Base-by-base conservation (phyloP, 257 asterid genomes). In the Voacanga thouarsii region DNA sequence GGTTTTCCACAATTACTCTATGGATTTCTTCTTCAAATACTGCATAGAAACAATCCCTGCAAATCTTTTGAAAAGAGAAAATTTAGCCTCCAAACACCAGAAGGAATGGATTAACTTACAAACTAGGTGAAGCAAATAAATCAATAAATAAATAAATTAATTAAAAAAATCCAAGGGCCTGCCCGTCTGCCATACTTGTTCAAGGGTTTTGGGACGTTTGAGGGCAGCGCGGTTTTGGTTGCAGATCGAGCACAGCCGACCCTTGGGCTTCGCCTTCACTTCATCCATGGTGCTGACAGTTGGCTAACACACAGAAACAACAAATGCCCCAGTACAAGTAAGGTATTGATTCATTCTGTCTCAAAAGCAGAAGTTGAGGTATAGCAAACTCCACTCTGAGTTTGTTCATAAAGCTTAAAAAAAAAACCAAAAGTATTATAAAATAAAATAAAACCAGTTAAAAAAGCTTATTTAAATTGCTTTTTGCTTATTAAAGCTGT, bases 21-120 rank as follows among this genome's bases (percentile, higher is more conserved):
- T 96, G 98, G 66, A 96, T 92, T 83, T 96, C 99, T 45, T 90
- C 96, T 80, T 96, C 99, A 76, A 96, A 94, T 37, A 88, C 96
- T 12, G 73, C 84, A 61, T 88, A 96, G 78, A 96, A 96, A 59
- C 99, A 96, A 68, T 92, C 97, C 90, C 89, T 93, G 88, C 99
- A 96, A 81, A 93, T 90, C 98, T 94, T 77, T 21, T 23, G 18
- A 44, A 76, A 47, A 30, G 66, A 33, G 10, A 23, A 53, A 51
- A 28, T 56, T 73, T 28, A 73, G 49, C 79, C 21, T 70, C 41
- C 60, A 78, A 24, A 39, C 10, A 30, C 4, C 6, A 37, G 16
- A 12, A 71, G 0, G 44, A 47, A 21, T 44, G 55, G 76, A 8
- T 70, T 9, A 69, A 43, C 55, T 56, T 65, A 57, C 12, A 43